These are phyloP conservation scores for Terana coerulea DNA, from an alignment of 768 basidiomycete species.

Conservation along the genomic window DNA sequence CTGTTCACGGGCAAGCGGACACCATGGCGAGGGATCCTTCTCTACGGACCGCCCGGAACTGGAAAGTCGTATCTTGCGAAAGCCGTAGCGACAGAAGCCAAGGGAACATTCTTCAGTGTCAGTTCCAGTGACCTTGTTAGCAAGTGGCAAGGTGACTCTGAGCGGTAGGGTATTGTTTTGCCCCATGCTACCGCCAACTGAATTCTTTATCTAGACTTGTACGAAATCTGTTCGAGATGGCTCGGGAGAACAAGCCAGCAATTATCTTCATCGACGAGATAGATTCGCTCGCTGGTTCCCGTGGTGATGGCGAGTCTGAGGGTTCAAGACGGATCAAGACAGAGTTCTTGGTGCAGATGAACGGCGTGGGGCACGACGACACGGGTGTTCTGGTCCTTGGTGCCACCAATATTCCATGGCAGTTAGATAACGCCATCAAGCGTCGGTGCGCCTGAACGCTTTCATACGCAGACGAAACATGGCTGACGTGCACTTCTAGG, in stretches of 20 bases:
- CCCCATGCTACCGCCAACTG: too few species aligned
- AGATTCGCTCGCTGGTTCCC: conserved; percentile 90
- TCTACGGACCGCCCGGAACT: conserved; percentile 97
- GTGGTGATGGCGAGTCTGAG: conserved; percentile 96
- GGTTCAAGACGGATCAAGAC: conserved; percentile 98
- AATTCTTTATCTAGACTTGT: conserved; percentile 59
- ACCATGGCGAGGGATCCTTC: conserved; percentile 92
- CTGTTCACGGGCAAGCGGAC: conserved; percentile 98
- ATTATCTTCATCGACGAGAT: conserved; percentile 99
- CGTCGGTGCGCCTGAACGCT: conserved; percentile 51
- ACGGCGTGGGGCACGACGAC: conserved; percentile 97
- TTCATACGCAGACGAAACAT: neutral
- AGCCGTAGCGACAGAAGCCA: conserved; percentile 98
- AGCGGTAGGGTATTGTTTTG: conserved; percentile 56
- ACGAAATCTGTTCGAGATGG: conserved; percentile 94
- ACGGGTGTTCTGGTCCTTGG: conserved; percentile 94
- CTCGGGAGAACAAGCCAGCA: conserved; percentile 91
- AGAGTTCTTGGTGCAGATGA: conserved; percentile 97
- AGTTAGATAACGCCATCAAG: conserved; percentile 95
- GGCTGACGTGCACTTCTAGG: conserved; percentile 41
- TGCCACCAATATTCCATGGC: conserved; percentile 99
- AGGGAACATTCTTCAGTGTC: conserved; percentile 98
- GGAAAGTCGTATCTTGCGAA: conserved; percentile 97
- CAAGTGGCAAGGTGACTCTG: conserved; percentile 99
- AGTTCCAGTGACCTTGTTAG: conserved; percentile 94